Base-by-base conservation (phyloP, 2,329 filamentous ascomycete species). In the Botrytis deweyae region DNA sequence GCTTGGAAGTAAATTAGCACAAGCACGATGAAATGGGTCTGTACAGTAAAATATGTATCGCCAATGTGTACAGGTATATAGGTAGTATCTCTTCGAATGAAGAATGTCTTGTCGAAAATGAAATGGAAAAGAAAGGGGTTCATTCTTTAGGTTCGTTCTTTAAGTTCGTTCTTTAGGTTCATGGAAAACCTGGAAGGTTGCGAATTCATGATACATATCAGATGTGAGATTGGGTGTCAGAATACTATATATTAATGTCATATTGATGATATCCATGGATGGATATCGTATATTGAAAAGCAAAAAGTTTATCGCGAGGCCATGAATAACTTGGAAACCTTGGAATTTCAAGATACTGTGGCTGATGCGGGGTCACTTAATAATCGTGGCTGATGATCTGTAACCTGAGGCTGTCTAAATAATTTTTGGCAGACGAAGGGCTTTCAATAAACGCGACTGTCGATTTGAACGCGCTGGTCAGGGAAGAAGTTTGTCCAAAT, bases 401-500 rank as follows among this genome's bases (percentile, higher is more conserved):
- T 46, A 55, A 36, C 62, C 46, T 73, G 59, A 70, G 65, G 65
- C 66, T 63, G 44, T 36, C 58, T 4, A 73, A 49, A 65, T 73
- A 75, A 66, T 69, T 77, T 76, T 76, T 58, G 74, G 72, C 73
- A 68, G 58, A 69, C 63, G 73, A 72, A 75, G 67, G 68, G 68
- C 73, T 75, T 75, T 76, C 73, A 69, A 69, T 63, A 72, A 75
- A 77, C 77, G 77, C 77, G 77, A 76, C 74, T 74, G 49, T 63
- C 61, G 55, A 63, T 59, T 72, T 73, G 74, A 75, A 72, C 77
- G 77, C 77, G 77, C 76, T 75, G 62, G 73, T 72, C 71, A 74
- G 55, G 52, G 44, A 73, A 69, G 55, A 74, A 69, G 63, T 69
- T 70, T 29, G 67, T 70, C 12, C 49, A 66, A 72, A 59, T 58